Percentiles rank a stretch among this genome's conserved stretches.
Evolutionary conservation across 2,329 filamentous ascomycete species (phyloP).

Genomic region (Neonectria ditissima): DNA sequence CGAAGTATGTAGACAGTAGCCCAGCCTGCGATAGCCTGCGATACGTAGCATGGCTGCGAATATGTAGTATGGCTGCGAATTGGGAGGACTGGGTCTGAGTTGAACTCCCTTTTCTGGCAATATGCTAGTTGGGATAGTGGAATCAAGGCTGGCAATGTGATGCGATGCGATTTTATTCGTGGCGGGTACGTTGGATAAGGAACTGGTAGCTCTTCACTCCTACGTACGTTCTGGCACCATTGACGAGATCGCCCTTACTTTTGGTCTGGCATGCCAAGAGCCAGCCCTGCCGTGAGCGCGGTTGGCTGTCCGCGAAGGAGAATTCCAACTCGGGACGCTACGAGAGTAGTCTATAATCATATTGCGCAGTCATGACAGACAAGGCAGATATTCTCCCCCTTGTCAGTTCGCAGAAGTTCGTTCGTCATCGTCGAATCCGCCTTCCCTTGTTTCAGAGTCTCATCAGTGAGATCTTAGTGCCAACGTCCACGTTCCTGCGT

Average conservation of each 20-base stretch:
- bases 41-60: too few species aligned
- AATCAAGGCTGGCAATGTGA: background rate
- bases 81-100: background rate
- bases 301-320: background rate
- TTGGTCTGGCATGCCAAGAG: too few species aligned
- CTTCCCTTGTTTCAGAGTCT: background rate
- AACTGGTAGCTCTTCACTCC: background rate
- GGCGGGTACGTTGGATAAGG: background rate
- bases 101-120: background rate
- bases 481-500: background rate
- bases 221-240: too few species aligned
- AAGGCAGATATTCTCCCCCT: background rate
- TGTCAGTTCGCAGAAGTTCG: background rate
- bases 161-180: background rate
- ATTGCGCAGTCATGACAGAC: background rate
- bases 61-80: background rate
- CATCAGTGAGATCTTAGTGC: constrained; percentile 1
- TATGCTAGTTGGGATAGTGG: background rate
- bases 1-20: too few species aligned
- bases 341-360: background rate
- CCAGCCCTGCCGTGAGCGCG: too few species aligned
- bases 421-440: background rate
- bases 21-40: background rate
- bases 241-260: background rate
- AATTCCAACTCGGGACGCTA: background rate